phyloP scores from a whole-genome alignment of 495 filamentous ascomycete genomes.

The Pseudotulostoma volvatum region DNA sequence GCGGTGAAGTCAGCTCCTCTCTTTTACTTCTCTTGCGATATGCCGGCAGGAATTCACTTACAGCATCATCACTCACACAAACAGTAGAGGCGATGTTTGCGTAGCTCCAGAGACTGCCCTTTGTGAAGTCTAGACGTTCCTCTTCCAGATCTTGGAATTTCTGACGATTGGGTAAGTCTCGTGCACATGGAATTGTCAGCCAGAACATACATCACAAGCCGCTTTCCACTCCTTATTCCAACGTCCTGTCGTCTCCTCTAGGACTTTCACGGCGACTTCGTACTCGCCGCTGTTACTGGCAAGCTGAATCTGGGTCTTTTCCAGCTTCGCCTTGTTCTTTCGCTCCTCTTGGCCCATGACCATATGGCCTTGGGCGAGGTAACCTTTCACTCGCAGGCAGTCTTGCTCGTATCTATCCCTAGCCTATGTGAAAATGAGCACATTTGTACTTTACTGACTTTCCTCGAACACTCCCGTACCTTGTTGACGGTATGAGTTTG shows the following conservation, averaged over 20 bases:
- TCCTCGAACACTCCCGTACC: conserved; percentile 25
- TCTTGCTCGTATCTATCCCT: conserved; percentile 94
- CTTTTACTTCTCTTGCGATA: neutral
- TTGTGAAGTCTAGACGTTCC: conserved; percentile 89
- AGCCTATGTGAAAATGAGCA: conserved; percentile 38
- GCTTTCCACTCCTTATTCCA: conserved; percentile 99
- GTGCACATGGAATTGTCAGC: neutral
- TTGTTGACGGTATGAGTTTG: conserved; percentile 88
- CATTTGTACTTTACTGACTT: conserved; percentile 1
- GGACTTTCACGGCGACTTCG: conserved; percentile 71
- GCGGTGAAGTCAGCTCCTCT: conserved; percentile 9
- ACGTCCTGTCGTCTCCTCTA: conserved; percentile 89
- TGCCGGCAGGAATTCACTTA: conserved; percentile 24
- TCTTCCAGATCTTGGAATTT: conserved; percentile 99
- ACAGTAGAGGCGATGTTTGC: conserved; percentile 95
- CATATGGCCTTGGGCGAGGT: conserved; percentile 97
- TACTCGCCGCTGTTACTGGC: conserved; percentile 85
- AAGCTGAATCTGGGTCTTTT: conserved; percentile 94
- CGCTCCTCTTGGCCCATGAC: conserved; percentile 99
- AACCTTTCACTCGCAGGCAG: conserved; percentile 94
- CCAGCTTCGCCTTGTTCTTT: conserved; percentile 96
- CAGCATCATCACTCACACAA: conserved; percentile 94
- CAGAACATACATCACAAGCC: conserved; percentile 58
- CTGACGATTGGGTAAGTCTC: conserved; percentile 23
- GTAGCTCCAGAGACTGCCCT: conserved; percentile 93